Percentiles rank a stretch among this genome's conserved stretches.
These are phyloP conservation scores for Aspergillus baeticus DNA, from an alignment of 495 filamentous ascomycete genomes.

Conservation along the genomic window DNA sequence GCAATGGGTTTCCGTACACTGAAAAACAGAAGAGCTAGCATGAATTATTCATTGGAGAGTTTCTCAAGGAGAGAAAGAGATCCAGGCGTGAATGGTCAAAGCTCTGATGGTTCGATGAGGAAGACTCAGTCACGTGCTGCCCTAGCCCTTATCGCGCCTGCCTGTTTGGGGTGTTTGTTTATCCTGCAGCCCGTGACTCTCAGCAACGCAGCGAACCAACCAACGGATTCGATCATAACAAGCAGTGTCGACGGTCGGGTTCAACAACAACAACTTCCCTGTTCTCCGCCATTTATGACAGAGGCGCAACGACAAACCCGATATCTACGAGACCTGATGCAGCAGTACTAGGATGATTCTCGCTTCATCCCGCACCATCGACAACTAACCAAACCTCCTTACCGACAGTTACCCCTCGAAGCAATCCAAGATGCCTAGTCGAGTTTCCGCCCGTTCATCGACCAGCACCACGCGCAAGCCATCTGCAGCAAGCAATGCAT, in stretches of 20 bases:
- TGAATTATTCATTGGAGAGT: no score
- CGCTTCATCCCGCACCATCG: not conserved
- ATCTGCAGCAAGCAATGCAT: slow-evolving; percentile 54
- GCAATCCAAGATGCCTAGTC: slow-evolving; percentile 63
- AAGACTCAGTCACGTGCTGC: slow-evolving; percentile 22
- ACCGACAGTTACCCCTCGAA: slow-evolving; percentile 13
- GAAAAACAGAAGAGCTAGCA: no score
- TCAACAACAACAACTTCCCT: not conserved
- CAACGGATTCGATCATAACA: not conserved
- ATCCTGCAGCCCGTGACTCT: slow-evolving; percentile 28
- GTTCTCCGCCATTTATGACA: not conserved
- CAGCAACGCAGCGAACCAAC: slow-evolving; percentile 10
- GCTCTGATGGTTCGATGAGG: no score
- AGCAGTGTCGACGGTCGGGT: not conserved
- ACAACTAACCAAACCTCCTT: slow-evolving; percentile 20
- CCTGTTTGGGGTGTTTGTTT: slow-evolving; percentile 53
- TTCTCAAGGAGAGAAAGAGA: no score
- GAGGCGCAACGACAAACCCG: not conserved
- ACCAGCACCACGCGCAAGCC: slow-evolving; percentile 57
- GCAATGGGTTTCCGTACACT: no score
- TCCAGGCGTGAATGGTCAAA: no score
- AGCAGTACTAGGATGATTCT: slow-evolving; percentile 25
- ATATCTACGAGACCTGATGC: not conserved
- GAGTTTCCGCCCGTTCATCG: slow-evolving; percentile 56
- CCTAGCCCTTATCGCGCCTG: slow-evolving; percentile 37